Conservation (phyloP, 805 yeast genomes). For the Candida pini region DNA sequence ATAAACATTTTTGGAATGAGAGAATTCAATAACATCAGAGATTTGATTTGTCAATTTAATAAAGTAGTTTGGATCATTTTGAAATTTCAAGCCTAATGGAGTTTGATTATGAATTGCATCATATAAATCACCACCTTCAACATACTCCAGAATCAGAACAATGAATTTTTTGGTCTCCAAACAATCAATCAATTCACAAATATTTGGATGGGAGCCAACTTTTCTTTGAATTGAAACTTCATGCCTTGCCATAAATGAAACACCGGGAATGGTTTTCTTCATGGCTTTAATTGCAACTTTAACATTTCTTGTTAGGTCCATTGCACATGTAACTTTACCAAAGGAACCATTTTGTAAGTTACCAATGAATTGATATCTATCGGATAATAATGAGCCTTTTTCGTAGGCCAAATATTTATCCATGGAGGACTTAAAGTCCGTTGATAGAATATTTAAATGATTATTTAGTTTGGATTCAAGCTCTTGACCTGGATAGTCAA, state of each 20-base stretch:
- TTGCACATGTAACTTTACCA: slow-evolving; percentile 54
- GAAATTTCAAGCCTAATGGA: slow-evolving; percentile 20
- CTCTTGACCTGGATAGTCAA: too few species aligned
- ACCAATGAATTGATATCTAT: slow-evolving; percentile 37
- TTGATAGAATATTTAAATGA: slow-evolving; percentile 13
- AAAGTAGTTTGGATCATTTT: slow-evolving; percentile 20
- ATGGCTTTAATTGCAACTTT: slow-evolving; percentile 54
- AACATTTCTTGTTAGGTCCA: slow-evolving; percentile 27
- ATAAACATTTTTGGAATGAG: slow-evolving; percentile 55
- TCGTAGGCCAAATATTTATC: slow-evolving; percentile 39
- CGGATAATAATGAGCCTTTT: slow-evolving; percentile 30
- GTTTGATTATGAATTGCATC: slow-evolving; percentile 41
- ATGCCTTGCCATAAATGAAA: slow-evolving; percentile 43
- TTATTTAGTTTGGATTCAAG: slow-evolving; percentile 11
- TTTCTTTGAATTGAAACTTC: slow-evolving; percentile 42
- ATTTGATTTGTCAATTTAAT: slow-evolving; percentile 41
- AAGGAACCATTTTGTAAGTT: slow-evolving; percentile 55
- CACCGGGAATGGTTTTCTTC: slow-evolving; percentile 38
- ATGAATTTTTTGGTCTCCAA: slow-evolving; percentile 50
- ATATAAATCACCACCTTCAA: slow-evolving; percentile 61
- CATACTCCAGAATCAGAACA: slow-evolving; percentile 60
- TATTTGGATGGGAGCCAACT: slow-evolving; percentile 43
- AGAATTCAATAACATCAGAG: slow-evolving; percentile 42
- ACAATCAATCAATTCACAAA: slow-evolving; percentile 53
- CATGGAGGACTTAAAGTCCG: slow-evolving; percentile 24